phyloP scores from a whole-genome alignment of 2,329 filamentous ascomycete species.

The Pseudogymnoascus sp. region DNA sequence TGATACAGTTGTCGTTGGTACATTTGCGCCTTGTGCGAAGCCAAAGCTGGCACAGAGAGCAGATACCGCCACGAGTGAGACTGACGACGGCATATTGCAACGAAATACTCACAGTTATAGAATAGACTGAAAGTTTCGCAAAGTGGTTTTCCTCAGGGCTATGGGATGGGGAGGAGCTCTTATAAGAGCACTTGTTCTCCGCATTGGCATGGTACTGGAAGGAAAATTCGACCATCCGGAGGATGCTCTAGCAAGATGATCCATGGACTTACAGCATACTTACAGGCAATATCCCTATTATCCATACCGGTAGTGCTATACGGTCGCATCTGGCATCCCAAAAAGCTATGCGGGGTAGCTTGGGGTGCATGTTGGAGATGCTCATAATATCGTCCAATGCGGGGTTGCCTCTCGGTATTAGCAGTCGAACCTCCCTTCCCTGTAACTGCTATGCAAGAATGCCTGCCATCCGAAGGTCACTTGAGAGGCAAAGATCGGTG shows the following conservation, averaged over 20 bases:
- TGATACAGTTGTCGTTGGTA: not conserved
- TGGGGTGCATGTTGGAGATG: not conserved
- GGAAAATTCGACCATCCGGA: not conserved
- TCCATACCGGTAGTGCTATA: not conserved
- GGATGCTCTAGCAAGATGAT: not conserved
- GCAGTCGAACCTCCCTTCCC: not conserved
- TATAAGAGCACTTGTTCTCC: not conserved
- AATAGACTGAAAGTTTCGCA: not conserved
- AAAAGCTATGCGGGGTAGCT: not conserved
- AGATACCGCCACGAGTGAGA: not conserved
- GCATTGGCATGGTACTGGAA: not conserved
- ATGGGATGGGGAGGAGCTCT: not conserved
- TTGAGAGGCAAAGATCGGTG: not conserved
- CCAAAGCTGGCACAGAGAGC: not conserved
- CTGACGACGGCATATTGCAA: not conserved
- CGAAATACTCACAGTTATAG: not conserved
- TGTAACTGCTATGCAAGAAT: not conserved
- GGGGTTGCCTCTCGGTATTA: not conserved
- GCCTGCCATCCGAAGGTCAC: not conserved
- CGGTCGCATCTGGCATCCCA: not conserved
- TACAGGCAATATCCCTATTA: not conserved
- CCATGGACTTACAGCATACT: not conserved
- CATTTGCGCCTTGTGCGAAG: not conserved
- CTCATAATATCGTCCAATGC: not conserved
- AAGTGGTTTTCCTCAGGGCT: not conserved